A percentile compares a stretch with the other conserved stretches of the same genome.
Evolutionary conservation across 345 rosid species (phyloP).

Genomic region (Ceriops decandra): DNA sequence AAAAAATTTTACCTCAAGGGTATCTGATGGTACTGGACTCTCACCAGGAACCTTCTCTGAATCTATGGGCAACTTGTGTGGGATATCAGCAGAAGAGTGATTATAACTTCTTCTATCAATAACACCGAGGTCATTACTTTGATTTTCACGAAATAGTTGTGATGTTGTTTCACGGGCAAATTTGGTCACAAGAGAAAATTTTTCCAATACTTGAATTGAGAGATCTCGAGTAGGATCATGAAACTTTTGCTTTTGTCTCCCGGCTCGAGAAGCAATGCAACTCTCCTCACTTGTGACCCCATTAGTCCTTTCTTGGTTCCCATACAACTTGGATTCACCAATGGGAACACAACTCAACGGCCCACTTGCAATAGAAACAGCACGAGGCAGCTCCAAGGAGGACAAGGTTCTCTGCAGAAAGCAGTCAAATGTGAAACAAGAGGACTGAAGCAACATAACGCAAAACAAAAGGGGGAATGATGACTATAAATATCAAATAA

Average conservation of each 20-base stretch:
- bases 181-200: slow-evolving; percentile 83
- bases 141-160: slow-evolving; percentile 72
- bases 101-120: slow-evolving; percentile 49
- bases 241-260: slow-evolving; percentile 60
- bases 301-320: slow-evolving; percentile 43
- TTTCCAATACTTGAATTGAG: slow-evolving; percentile 86
- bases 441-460: background rate
- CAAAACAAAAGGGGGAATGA: background rate
- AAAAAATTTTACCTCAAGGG: slow-evolving; percentile 62
- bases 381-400: slow-evolving; percentile 87
- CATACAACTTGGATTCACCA: slow-evolving; percentile 40
- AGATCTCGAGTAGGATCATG: slow-evolving; percentile 94
- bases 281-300: slow-evolving; percentile 29
- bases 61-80: slow-evolving; percentile 36
- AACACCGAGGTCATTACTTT: slow-evolving; percentile 55
- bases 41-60: slow-evolving; percentile 38
- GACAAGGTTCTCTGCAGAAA: slow-evolving; percentile 71
- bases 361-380: slow-evolving; percentile 62
- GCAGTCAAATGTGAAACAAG: slow-evolving; percentile 18
- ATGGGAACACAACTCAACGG: slow-evolving; percentile 26
- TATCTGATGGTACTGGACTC: slow-evolving; percentile 62
- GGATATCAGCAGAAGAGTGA: slow-evolving; percentile 36
- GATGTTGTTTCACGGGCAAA: slow-evolving; percentile 88
- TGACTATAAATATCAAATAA: background rate
- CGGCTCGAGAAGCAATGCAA: slow-evolving; percentile 39